Evolutionary conservation across 2,329 filamentous ascomycete genomes (phyloP).

Genomic region (Aspergillus terreus): DNA sequence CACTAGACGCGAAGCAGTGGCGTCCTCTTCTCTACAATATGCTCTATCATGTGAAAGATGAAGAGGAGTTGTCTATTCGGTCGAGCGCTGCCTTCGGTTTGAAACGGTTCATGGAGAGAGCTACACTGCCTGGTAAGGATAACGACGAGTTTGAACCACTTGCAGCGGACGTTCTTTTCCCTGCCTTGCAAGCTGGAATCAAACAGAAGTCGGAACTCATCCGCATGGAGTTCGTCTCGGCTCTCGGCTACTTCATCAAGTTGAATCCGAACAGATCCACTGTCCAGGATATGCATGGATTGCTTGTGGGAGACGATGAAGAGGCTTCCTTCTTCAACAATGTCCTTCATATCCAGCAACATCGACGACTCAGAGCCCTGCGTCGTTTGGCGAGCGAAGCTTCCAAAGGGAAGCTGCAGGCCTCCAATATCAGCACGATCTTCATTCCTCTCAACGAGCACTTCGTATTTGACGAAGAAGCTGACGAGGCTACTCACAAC

Average conservation of each 20-base stretch:
- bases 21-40: slow-evolving; percentile 83
- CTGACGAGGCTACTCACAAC: slow-evolving; percentile 74
- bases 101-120: slow-evolving; percentile 70
- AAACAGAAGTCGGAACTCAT: slow-evolving; percentile 79
- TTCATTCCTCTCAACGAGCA: slow-evolving; percentile 91
- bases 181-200: slow-evolving; percentile 71
- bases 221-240: slow-evolving; percentile 72
- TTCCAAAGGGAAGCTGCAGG: slow-evolving; percentile 60
- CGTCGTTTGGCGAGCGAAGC: slow-evolving; percentile 71
- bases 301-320: slow-evolving; percentile 70
- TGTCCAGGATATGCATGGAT: slow-evolving; percentile 67
- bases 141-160: slow-evolving; percentile 54
- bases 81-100: slow-evolving; percentile 77
- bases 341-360: slow-evolving; percentile 82
- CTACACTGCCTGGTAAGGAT: slow-evolving; percentile 43
- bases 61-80: slow-evolving; percentile 84
- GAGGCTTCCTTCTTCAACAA: slow-evolving; percentile 89
- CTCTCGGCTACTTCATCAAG: slow-evolving; percentile 75
- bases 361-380: slow-evolving; percentile 79
- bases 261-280: slow-evolving; percentile 65
- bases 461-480: slow-evolving; percentile 80
- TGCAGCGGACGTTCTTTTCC: slow-evolving; percentile 64
- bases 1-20: slow-evolving; percentile 73
- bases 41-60: slow-evolving; percentile 78
- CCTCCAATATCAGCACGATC: slow-evolving; percentile 77